These are phyloP conservation scores for Phellinidium pouzarii DNA, from an alignment of 1,284 basidiomycete genomes.

Conservation along the genomic window DNA sequence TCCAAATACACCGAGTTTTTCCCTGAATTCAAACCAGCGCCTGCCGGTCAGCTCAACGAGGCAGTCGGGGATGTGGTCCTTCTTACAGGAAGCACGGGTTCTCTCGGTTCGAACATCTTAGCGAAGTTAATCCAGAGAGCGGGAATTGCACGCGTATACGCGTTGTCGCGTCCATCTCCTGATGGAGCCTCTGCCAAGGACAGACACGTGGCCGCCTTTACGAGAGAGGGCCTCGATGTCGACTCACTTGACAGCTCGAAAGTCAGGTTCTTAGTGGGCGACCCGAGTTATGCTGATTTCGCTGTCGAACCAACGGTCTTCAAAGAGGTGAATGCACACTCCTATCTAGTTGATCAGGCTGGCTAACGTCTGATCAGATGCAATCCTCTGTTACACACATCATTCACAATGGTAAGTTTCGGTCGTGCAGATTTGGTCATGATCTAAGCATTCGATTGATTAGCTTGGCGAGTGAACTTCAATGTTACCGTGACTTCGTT, in stretches of 20 bases:
- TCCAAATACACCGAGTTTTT: slow-evolving; percentile 28
- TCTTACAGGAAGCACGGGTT: slow-evolving; percentile 32
- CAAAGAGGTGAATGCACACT: slow-evolving; percentile 21
- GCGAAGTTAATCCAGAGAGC: slow-evolving; percentile 22
- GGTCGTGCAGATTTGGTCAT: background rate
- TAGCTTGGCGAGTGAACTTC: slow-evolving; percentile 33
- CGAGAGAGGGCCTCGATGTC: slow-evolving; percentile 28
- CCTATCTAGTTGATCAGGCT: background rate
- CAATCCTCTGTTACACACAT: slow-evolving; percentile 24
- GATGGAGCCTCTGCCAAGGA: slow-evolving; percentile 17
- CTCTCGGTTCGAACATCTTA: slow-evolving; percentile 29
- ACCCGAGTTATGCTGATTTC: slow-evolving; percentile 23
- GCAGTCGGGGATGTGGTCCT: slow-evolving; percentile 24
- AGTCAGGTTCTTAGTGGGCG: slow-evolving; percentile 27
- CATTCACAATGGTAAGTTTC: slow-evolving; percentile 27
- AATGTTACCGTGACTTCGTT: slow-evolving; percentile 31
- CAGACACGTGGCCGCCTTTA: slow-evolving; percentile 27
- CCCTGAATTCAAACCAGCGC: slow-evolving; percentile 19
- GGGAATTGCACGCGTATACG: slow-evolving; percentile 27
- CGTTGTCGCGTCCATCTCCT: slow-evolving; percentile 28
- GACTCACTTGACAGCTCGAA: slow-evolving; percentile 26
- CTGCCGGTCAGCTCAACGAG: background rate
- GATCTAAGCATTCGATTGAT: background rate
- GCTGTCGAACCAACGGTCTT: slow-evolving; percentile 24
- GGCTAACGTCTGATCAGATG: slow-evolving; percentile 18